Evolutionary conservation across 371 early-diverging fungal species (phyloP).

Genomic region (Dichotomocladium elegans): DNA sequence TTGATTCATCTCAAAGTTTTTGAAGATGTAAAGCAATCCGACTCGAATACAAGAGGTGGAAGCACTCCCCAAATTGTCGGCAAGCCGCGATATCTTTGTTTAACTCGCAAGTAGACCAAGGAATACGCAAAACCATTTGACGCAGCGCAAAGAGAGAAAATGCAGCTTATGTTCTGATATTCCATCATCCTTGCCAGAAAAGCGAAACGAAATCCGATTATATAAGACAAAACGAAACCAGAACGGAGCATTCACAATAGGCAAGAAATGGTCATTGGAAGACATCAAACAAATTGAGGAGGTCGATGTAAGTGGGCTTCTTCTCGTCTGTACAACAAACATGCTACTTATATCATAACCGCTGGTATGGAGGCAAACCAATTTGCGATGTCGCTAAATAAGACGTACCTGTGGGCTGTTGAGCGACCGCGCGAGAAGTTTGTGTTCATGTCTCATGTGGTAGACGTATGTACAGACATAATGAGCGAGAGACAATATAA

Average conservation of each 20-base stretch:
- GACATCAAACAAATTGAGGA: constrained; percentile 53
- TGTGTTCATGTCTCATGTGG: constrained; percentile 41
- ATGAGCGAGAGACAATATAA: neutral
- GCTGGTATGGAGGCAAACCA: constrained; percentile 28
- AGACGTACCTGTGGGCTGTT: constrained; percentile 49
- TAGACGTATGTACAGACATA: constrained; percentile 42
- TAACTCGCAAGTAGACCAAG: constrained; percentile 40
- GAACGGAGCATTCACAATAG: constrained; percentile 51
- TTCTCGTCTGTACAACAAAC: neutral
- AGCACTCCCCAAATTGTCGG: constrained; percentile 32
- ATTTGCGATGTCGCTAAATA: constrained; percentile 45
- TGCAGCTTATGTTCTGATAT: neutral
- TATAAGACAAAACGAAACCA: constrained; percentile 57
- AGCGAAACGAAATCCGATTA: constrained; percentile 47
- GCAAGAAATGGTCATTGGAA: constrained; percentile 56
- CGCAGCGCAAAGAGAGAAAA: too few species aligned
- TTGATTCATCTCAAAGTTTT: constrained; percentile 46
- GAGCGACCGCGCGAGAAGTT: constrained; percentile 44
- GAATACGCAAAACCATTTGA: too few species aligned
- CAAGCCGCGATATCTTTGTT: constrained; percentile 44
- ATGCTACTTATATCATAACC: neutral
- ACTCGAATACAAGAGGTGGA: constrained; percentile 10
- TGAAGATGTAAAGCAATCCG: constrained; percentile 44
- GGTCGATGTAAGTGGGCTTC: constrained; percentile 45
- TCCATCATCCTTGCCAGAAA: constrained; percentile 17